Base-by-base conservation (phyloP, 352 stramenopile species). In the Globisporangium echinulatum region DNA sequence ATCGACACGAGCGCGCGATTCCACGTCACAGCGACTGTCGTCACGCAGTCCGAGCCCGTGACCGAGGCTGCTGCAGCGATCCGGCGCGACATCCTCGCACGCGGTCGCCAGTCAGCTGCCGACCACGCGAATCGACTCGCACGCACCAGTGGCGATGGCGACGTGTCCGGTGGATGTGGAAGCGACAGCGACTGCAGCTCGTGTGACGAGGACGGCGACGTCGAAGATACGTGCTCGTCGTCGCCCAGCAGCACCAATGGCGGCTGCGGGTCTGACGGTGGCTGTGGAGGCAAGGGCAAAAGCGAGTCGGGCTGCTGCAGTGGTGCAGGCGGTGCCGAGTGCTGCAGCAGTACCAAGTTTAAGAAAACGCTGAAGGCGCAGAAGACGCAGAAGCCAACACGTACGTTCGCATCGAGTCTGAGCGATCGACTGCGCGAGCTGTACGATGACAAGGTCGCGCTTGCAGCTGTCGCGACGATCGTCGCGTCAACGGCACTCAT, bases 11-110 rank as follows among this genome's bases (percentile, higher is more conserved):
- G 68, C 3, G 72, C 79, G 7, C 74, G 85, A 43, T 94, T 96
- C 65, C 87, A 96, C 65, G 72, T 94, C 25, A 89, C 71, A 9
- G 86, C 64, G 2, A 58, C 77, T 38, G 72, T 95, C 7, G 37
- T 92, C 3, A 83, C 76, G 33, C 72, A 70, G 5, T 85, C 76
- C 4, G 58, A 90, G 56, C 79, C 82, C 0, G 67, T 63, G 56
- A 92, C 78, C 9, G 42, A 61, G 3, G 76, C 75, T 7, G 82
- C 81, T 1, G 71, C 65, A 49, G 72, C 64, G 33, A 75, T 90
- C 55, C 77, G 73, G 13, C 62, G 82, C 54, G 71, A 79, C 56
- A 83, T 90, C 33, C 69, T 72, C 15, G 71, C 56, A 17, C 56
- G 71, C 40, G 74, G 74, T 1, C 63, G 73, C 36, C 56, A 76